Evolutionary conservation across 2,329 filamentous ascomycete genomes (phyloP), one percentile per base, ranked within the genome.

Genomic region (Sporothrix humicola): DNA sequence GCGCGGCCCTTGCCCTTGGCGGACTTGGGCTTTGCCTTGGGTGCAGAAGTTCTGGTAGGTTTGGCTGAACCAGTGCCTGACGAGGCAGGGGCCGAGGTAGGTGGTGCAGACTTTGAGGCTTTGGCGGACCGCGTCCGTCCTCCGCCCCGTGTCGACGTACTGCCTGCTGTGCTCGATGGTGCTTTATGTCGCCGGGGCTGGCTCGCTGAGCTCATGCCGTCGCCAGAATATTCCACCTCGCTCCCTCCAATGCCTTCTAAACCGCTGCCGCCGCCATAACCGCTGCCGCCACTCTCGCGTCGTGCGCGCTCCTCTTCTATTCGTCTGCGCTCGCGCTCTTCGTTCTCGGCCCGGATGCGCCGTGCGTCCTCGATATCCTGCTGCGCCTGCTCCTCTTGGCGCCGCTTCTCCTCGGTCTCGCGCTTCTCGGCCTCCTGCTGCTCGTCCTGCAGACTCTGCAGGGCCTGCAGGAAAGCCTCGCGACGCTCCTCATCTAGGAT

Each of bases 401-500:
- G 82, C 71, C 84, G 82, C 73, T 83, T 83, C 78, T 86, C 91
- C 83, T 87, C 92, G 78, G 77, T 90, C 80, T 87, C 93, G 83
- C 79, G 87, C 74, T 89, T 85, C 77, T 91, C 90, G n/a, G 91
- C 89, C 74, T 91, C 89, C 73, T 91, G 87, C 79, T 93, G 93
- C 79, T 97, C 95, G 77, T 97, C 94, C 78, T 92, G 92, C 44
- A 98, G 85, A 71, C 90, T 91, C 80, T 97, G 90, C 17, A 98
- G 85, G 4, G 95, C 95, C 78, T 95, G 92, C 17, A 97, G 83
- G 81, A 98, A 98, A 0, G 93, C 91, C 78, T 98, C 94, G 76
- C 93, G 90, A 61, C 93, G 89, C 83, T 98, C 96, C 71, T 98
- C 95, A 80, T 98, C 95, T 0, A 99, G 87, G 37, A 97, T 90